Base-by-base conservation (phyloP, 768 basidiomycete genomes). In the Lactarius vividus region DNA sequence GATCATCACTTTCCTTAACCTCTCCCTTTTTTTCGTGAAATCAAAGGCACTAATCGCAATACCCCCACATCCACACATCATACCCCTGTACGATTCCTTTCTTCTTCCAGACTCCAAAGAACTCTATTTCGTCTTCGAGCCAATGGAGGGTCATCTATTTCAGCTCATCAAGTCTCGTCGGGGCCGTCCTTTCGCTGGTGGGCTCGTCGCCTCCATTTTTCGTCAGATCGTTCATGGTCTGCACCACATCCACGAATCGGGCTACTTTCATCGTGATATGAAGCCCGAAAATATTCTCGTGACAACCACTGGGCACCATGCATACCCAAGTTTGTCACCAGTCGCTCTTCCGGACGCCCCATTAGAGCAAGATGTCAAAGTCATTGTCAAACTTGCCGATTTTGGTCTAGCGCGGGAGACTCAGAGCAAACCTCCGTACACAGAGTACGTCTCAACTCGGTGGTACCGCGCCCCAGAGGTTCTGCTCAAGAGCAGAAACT, bases 401-500 rank as follows among this genome's bases (percentile, higher is more conserved):
- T 99, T 99, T 75, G 97, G 97, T 64, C 85, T 99, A 61, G 97
- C 97, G 16, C 81, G 96, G 56, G 94, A 96, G 75, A 97, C 91
- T 4, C 82, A 80, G 62, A 94, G 92, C 71, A 77, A 81, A 62
- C 97, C 97, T 1, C 97, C 97, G 0, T 99, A 98, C 75, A 98
- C 97, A 31, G 97, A 98, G 79, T 98, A 99, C 74, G 97, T 99
- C 44, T 92, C 95, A 26, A 99, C 97, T n/a, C 84, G 97, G 46
- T 99, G 97, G 97, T 99, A 99, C 77, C 92, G 97, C 64, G 97
- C 97, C 0, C 97, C 97, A 18, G 97, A 99, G 76, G 95, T 99
- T 20, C 82, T 99, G 35, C 83, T 99, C 46, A 83, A 93, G 66
- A 94, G 92, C 72, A 85, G 88, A 63, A 91, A 98, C 75, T 99